phyloP scores from a whole-genome alignment of 2,329 filamentous ascomycete genomes.

The Colletotrichum nymphaeae region DNA sequence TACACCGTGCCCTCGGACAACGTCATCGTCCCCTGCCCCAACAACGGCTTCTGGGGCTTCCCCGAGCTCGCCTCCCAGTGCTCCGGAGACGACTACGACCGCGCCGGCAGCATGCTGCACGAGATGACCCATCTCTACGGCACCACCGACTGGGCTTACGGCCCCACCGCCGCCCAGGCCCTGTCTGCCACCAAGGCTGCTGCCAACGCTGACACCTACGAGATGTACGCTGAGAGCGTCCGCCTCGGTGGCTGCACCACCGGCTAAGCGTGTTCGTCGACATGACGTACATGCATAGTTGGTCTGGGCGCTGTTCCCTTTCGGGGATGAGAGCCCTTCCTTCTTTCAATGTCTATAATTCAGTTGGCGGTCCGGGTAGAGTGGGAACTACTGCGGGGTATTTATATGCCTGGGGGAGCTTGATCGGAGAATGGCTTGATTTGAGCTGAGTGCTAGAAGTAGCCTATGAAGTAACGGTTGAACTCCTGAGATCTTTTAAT shows the following conservation, averaged over 20 bases:
- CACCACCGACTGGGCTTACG: slow-evolving; percentile 27
- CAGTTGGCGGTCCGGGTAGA: not conserved
- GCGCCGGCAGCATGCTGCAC: slow-evolving; percentile 26
- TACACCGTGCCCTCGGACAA: slow-evolving; percentile 33
- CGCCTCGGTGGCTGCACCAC: slow-evolving; percentile 33
- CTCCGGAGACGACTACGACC: slow-evolving; percentile 31
- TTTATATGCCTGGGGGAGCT: not conserved
- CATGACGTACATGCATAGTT: not conserved
- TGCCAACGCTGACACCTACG: slow-evolving; percentile 32
- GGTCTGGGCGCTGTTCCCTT: not conserved
- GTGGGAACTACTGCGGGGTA: not conserved
- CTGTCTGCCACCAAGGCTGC: slow-evolving; percentile 27
- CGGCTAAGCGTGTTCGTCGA: not conserved
- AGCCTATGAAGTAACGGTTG: not conserved
- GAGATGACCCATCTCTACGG: slow-evolving; percentile 34
- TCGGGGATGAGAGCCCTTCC: not conserved
- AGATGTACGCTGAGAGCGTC: slow-evolving; percentile 34
- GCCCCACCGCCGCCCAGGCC: slow-evolving; percentile 19
- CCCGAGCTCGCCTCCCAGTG: slow-evolving; percentile 24
- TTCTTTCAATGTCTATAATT: not conserved
- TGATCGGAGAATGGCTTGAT: not conserved
- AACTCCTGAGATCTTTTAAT: not conserved
- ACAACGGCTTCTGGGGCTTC: slow-evolving; percentile 35
- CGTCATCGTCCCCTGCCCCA: slow-evolving; percentile 33
- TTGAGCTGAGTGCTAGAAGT: not conserved